These are phyloP conservation scores for Capronia epimyces DNA, from an alignment of 2,329 filamentous ascomycete species.

Conservation along the genomic window DNA sequence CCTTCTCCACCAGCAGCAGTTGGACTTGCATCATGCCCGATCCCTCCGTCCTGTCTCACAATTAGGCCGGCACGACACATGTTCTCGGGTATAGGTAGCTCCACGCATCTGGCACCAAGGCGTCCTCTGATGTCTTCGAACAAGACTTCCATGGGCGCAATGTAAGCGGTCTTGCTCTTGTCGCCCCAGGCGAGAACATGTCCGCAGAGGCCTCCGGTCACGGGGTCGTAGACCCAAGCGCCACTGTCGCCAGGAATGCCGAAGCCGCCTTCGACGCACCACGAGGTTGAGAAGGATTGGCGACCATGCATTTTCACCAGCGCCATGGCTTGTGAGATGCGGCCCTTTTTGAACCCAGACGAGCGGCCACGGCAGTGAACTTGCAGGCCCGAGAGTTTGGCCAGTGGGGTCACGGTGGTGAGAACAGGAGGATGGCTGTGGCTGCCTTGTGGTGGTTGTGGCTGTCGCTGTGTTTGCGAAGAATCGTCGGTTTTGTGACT, in stretches of 20 bases:
- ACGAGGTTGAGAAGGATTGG: slow-evolving; percentile 68
- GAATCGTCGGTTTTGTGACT: background rate
- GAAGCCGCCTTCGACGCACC: slow-evolving; percentile 49
- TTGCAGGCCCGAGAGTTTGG: slow-evolving; percentile 63
- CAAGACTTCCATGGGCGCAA: slow-evolving; percentile 89
- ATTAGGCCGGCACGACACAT: background rate
- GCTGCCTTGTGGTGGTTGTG: slow-evolving; percentile 24
- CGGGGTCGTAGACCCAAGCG: slow-evolving; percentile 83
- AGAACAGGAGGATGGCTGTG: slow-evolving; percentile 16
- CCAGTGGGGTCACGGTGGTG: slow-evolving; percentile 53
- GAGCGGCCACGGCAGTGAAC: slow-evolving; percentile 89
- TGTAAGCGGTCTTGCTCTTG: slow-evolving; percentile 76
- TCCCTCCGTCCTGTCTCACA: slow-evolving; percentile 10
- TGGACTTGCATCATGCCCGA: background rate
- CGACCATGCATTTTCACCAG: slow-evolving; percentile 85
- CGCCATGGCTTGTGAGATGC: slow-evolving; percentile 70
- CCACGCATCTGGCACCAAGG: slow-evolving; percentile 22
- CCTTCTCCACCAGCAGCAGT: background rate
- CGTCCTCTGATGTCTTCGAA: slow-evolving; percentile 64
- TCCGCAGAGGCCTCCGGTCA: slow-evolving; percentile 73
- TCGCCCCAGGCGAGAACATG: slow-evolving; percentile 86
- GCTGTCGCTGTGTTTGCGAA: too few species aligned
- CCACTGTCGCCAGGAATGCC: slow-evolving; percentile 79
- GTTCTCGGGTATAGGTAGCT: slow-evolving; percentile 17
- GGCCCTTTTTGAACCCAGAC: slow-evolving; percentile 72